Conservation (phyloP, 2,329 filamentous ascomycete genomes). For the Pseudodiploospora longispora region DNA sequence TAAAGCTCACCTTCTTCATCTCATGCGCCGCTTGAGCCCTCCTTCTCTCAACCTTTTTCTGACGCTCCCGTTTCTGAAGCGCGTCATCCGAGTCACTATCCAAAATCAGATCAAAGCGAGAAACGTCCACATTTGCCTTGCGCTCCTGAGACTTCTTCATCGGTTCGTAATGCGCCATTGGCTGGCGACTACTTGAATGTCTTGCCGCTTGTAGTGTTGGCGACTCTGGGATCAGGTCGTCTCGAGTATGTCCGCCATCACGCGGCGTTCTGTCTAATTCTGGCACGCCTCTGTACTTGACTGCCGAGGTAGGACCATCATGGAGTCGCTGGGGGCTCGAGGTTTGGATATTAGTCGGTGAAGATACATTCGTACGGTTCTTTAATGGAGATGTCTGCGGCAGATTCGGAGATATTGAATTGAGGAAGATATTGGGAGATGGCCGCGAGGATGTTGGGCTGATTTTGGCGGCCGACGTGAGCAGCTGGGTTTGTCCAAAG, state of each 20-base stretch:
- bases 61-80: constrained; percentile 24
- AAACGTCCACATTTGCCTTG: constrained; percentile 17
- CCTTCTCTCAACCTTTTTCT: constrained; percentile 28
- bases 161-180: constrained; percentile 35
- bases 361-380: constrained; percentile 38
- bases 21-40: constrained; percentile 32
- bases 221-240: constrained; percentile 29
- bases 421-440: constrained; percentile 40
- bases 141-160: constrained; percentile 39
- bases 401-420: constrained; percentile 38
- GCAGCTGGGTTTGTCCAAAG: constrained; percentile 46
- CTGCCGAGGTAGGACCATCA: constrained; percentile 21
- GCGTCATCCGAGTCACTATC: constrained; percentile 28
- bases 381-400: constrained; percentile 42
- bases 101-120: constrained; percentile 16
- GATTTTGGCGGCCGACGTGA: constrained; percentile 42
- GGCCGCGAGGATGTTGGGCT: constrained; percentile 53
- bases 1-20: constrained; percentile 33
- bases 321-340: constrained; percentile 33
- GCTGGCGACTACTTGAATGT: constrained; percentile 19
- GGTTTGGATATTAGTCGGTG: constrained; percentile 30
- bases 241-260: constrained; percentile 15
- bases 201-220: constrained; percentile 19
- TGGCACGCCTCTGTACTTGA: constrained; percentile 13
- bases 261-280: constrained; percentile 18